A percentile compares a stretch with the other conserved stretches of the same genome.
Evolutionary conservation across 208 protist genomes (phyloP).

Genomic region (Porcisia deanei): DNA sequence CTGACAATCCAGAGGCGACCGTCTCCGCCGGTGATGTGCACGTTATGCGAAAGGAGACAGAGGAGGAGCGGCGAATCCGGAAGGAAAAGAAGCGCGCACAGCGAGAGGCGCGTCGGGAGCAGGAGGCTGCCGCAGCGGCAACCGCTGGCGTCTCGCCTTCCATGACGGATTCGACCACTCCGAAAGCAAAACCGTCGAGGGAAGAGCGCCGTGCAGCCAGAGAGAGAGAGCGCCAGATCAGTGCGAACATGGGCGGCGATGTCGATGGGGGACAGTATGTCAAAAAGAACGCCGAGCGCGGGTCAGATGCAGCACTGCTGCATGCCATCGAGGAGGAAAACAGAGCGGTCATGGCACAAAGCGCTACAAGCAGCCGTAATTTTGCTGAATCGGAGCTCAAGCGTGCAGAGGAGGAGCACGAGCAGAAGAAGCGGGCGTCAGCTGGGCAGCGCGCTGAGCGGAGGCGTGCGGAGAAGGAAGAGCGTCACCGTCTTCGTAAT

Average conservation of each 20-base stretch:
- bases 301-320: slow-evolving; percentile 31
- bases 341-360: slow-evolving; percentile 24
- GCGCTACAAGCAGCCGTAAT: slow-evolving; percentile 8
- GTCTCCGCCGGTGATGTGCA: background rate
- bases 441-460: slow-evolving; percentile 40
- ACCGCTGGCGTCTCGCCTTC: slow-evolving; percentile 5
- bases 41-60: slow-evolving; percentile 40
- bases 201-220: slow-evolving; percentile 30
- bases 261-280: background rate
- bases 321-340: slow-evolving; percentile 59
- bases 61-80: slow-evolving; percentile 71
- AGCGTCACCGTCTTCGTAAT: slow-evolving; percentile 29
- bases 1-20: background rate
- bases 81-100: slow-evolving; percentile 62
- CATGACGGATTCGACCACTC: slow-evolving; percentile 38
- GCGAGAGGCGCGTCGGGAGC: slow-evolving; percentile 40
- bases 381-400: slow-evolving; percentile 3
- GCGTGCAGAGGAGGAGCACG: slow-evolving; percentile 10
- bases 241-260: background rate
- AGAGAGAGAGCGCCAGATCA: slow-evolving; percentile 33
- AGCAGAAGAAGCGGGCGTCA: slow-evolving; percentile 24
- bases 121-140: slow-evolving; percentile 18
- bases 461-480: slow-evolving; percentile 49
- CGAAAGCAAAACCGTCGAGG: slow-evolving; percentile 8
- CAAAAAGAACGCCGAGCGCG: background rate